A percentile compares a stretch with the other conserved stretches of the same genome.
phyloP scores from a whole-genome alignment of 2,329 filamentous ascomycete genomes.

The Neofusicoccum sp. region DNA sequence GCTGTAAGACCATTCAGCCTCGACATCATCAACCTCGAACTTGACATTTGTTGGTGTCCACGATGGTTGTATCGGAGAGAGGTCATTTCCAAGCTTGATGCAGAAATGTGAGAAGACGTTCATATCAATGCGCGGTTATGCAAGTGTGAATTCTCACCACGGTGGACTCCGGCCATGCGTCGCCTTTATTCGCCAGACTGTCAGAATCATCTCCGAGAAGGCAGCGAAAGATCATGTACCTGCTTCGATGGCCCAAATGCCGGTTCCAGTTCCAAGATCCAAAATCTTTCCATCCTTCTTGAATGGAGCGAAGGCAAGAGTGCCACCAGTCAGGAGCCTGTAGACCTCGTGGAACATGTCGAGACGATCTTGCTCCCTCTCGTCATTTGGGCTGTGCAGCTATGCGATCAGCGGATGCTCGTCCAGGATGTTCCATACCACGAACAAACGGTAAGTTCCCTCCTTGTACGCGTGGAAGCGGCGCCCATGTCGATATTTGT shows the following conservation, averaged over 20 bases:
- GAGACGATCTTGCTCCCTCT: conserved; percentile 37
- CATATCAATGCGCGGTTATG: too few species aligned
- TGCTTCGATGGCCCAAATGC: conserved; percentile 20
- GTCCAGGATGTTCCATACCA: conserved; percentile 36
- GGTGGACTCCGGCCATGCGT: conserved; percentile 35
- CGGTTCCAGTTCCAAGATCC: conserved; percentile 30
- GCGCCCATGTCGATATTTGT: conserved; percentile 28
- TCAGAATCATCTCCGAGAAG: not conserved
- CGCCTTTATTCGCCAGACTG: conserved; percentile 17
- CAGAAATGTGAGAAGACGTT: too few species aligned
- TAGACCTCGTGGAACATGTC: conserved; percentile 30
- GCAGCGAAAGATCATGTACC: not conserved
- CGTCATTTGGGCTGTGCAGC: conserved; percentile 23
- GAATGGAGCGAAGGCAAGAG: conserved; percentile 27
- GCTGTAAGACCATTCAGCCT: conserved; percentile 56
- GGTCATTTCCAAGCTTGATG: conserved; percentile 42
- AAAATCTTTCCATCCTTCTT: conserved; percentile 29
- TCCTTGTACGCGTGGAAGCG: conserved; percentile 27
- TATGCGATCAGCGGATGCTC: not conserved
- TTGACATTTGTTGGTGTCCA: conserved; percentile 56
- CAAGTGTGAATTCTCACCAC: conserved; percentile 30
- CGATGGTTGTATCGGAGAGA: conserved; percentile 50
- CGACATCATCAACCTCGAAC: conserved; percentile 63
- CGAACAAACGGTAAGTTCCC: conserved; percentile 17
- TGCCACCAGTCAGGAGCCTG: not conserved